Base-by-base conservation (phyloP, 225 moss, liverwort and hornwort species). In the Thuidium tamariscinum region DNA sequence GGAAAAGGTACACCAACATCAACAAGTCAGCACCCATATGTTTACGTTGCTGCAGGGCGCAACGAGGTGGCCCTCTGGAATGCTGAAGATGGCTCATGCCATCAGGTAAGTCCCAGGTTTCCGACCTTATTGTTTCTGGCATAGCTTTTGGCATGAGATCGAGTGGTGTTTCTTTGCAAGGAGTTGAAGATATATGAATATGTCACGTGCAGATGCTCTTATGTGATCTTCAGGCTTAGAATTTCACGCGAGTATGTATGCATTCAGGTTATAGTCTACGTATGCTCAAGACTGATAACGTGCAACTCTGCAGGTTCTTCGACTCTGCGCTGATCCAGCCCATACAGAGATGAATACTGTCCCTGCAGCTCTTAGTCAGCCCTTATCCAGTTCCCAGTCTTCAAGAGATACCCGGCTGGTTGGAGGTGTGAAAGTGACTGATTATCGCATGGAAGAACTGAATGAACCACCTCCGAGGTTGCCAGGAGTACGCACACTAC, bases 61-160 rank as follows among this genome's bases (percentile, higher is more conserved):
- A 96, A 99, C 91, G 99, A 99, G 86, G 92, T 96, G 64, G 96
- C 96, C 71, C 89, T 97, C 32, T 99, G 99, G 96, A 99, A 99
- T 90, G 97, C 99, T 55, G 95, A 95, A 92, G 95, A 99, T 91
- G 99, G 97, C 65, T 93, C 92, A 86, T 97, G 99, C 85, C 95
- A 96, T 88, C 97, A 97, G 97, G 99, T 99, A 91, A 71, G 41
- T 80, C 34, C 63, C 60, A 72, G 25, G 41, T 72, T 87, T 81
- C 61, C 63, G 72, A 48, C 81, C 64, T 81, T 52, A 46, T 25
- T 39, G 21, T 87, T 61, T 83, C 46, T 74, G 55, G 48, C 36
- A 69, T 75, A 69, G 44, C 55, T 74, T 88, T 34, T 66, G 46
- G 51, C 88, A 77, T 81, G 48, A 83, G 51, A 51, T 46, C 26